A percentile compares a stretch with the other conserved stretches of the same genome.
Conservation (phyloP, 2,329 filamentous ascomycete species). For the Aspergillus sclerotialis region DNA sequence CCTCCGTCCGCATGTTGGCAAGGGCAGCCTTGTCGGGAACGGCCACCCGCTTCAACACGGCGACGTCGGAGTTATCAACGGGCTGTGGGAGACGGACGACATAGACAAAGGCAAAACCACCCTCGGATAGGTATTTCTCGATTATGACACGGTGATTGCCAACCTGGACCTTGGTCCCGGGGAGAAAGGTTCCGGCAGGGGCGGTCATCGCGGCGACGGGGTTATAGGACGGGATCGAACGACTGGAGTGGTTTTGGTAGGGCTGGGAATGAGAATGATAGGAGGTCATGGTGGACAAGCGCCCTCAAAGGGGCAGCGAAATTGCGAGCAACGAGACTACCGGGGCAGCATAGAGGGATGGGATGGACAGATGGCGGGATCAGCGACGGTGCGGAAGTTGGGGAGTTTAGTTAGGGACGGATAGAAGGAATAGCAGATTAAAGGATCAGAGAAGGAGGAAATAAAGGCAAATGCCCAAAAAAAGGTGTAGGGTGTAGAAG, state of each 20-base stretch:
- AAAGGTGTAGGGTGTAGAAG: too few species aligned
- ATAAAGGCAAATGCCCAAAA: constrained; percentile 61
- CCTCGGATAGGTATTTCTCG: constrained; percentile 95
- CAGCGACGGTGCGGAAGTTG: constrained; percentile 58
- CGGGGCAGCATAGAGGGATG: constrained; percentile 15
- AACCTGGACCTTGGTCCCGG: constrained; percentile 95
- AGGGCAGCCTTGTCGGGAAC: constrained; percentile 93
- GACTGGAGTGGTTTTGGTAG: constrained; percentile 23
- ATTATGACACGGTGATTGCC: constrained; percentile 88
- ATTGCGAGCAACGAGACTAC: constrained; percentile 9
- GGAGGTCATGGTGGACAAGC: constrained; percentile 25
- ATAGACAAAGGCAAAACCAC: constrained; percentile 97
- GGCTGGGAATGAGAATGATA: constrained; percentile 20
- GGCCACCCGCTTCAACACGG: constrained; percentile 88
- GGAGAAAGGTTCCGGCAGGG: constrained; percentile 78
- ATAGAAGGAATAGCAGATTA: constrained; percentile 62
- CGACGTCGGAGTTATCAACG: constrained; percentile 69
- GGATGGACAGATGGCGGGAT: constrained; percentile 22
- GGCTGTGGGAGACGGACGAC: constrained; percentile 78
- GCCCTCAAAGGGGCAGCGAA: constrained; percentile 20
- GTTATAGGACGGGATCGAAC: constrained; percentile 25
- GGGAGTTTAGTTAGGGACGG: constrained; percentile 28
- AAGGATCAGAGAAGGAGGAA: constrained; percentile 65
- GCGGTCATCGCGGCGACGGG: constrained; percentile 28
- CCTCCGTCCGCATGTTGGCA: constrained; percentile 94